Percentiles rank a stretch among this genome's conserved stretches.
Conservation (phyloP, 2,329 filamentous ascomycete species). For the Cladosporium phlei region DNA sequence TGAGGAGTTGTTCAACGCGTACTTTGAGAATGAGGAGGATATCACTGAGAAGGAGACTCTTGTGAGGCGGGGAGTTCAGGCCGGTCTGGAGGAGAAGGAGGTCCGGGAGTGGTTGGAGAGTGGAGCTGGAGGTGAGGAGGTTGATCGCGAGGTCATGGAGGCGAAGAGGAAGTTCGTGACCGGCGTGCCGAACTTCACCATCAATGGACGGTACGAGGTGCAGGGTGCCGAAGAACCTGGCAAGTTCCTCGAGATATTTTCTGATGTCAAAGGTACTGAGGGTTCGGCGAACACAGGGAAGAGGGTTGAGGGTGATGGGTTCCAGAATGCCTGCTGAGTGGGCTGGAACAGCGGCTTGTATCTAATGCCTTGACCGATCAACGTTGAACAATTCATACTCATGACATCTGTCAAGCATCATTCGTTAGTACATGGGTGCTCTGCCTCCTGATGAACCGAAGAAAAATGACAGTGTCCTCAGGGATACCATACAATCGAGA, state of each 20-base stretch:
- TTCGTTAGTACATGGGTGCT: too few relatives aligned
- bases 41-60: constrained; percentile 41
- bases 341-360: too few relatives aligned
- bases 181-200: constrained; percentile 71
- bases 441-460: too few relatives aligned
- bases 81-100: constrained; percentile 41
- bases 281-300: constrained; percentile 4
- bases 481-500: too few relatives aligned
- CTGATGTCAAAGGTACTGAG: constrained; percentile 50
- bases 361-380: too few relatives aligned
- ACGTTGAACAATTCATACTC: too few relatives aligned
- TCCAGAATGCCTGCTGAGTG: constrained; percentile 18
- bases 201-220: constrained; percentile 64
- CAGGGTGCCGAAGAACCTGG: constrained; percentile 67
- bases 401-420: too few relatives aligned
- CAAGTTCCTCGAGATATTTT: constrained; percentile 63
- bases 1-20: constrained; percentile 57
- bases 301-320: constrained; percentile 15
- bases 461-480: too few relatives aligned
- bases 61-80: constrained; percentile 38
- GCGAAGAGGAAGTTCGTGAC: constrained; percentile 49
- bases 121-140: constrained; percentile 41
- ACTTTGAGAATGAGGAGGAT: constrained; percentile 47
- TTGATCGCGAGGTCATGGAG: constrained; percentile 44
- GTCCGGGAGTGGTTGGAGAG: constrained; percentile 40